Evolutionary conservation across 106 monocot genomes (phyloP), one percentile per base, ranked within the genome.

Genomic region (Dendrobium catenatum): DNA sequence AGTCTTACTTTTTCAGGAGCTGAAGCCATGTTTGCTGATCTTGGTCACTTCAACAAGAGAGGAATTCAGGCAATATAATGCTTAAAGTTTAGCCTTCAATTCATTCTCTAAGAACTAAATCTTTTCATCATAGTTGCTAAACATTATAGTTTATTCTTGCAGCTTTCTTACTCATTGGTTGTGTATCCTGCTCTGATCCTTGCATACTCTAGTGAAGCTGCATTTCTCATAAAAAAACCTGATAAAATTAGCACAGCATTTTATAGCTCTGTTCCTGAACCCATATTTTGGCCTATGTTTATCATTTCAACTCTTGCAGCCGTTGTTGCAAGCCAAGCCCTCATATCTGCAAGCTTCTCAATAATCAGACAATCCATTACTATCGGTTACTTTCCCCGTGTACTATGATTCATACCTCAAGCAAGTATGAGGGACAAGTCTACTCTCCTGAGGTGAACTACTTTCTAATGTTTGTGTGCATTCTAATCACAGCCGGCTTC

Each of bases 1-100:
- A 29, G 37, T 42, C 18, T 42, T 67, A 37, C 5, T 19, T 64
- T n/a, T 33, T 17, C 81, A 92, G 91, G 91, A 70, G 91, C 91
- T 42, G 91, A 92, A 84, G 91, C 91, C 54, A 92, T 92, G 91
- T 92, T 92, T 82, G 91, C 89, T 82, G 91, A 92, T 78, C 43
- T 92, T 70, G 91, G 91, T 47, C 91, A 92, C 75, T 92, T 92
- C 76, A 92, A 74, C 83, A 92, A 81, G 85, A 31, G 64, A 51
- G 81, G 75, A 81, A 92, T 92, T 75, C 91, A 92, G 91, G 91
- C 87, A 47, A 68, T n/a, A 26, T 20, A 18, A 47, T 27, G 0
- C 66, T 46, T 37, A 51, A 47, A 15, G 27, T 51, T 13, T 51
- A 13, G 15, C 51, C 13, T 51, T 10, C 51, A 51, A 51, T 10